Evolutionary conservation across 768 basidiomycete species (phyloP).

Genomic region (Boletus rex-veris): DNA sequence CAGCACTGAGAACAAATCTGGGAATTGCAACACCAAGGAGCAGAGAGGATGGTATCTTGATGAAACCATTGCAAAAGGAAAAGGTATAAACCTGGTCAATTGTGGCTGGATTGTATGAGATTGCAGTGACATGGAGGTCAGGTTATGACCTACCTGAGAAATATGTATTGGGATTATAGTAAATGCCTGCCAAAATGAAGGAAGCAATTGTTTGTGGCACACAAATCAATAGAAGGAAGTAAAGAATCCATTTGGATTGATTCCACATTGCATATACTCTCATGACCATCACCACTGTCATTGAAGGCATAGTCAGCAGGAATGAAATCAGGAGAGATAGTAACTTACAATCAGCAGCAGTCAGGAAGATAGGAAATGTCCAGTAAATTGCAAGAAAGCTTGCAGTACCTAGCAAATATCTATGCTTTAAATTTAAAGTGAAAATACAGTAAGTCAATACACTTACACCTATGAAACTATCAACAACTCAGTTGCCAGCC

Average conservation of each 20-base stretch:
- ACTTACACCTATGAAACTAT: conserved; percentile 7
- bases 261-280: conserved; percentile 3
- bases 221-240: no score
- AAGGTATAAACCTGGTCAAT: no score
- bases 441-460: not conserved
- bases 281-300: not conserved
- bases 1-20: not conserved
- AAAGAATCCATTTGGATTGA: not conserved
- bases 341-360: not conserved
- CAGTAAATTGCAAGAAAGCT: not conserved
- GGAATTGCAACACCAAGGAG: not conserved
- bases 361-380: not conserved
- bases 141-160: no score
- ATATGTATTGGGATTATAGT: no score
- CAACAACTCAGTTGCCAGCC: not conserved
- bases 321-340: not conserved
- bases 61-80: no score
- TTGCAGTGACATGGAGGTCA: no score
- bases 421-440: not conserved
- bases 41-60: no score
- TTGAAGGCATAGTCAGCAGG: not conserved
- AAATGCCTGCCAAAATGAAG: no score
- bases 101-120: no score
- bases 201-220: no score
- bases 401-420: not conserved